Evolutionary conservation across 2,329 filamentous ascomycete genomes (phyloP), one percentile per base, ranked within the genome.

Genomic region (Pseudogymnoascus sp.): DNA sequence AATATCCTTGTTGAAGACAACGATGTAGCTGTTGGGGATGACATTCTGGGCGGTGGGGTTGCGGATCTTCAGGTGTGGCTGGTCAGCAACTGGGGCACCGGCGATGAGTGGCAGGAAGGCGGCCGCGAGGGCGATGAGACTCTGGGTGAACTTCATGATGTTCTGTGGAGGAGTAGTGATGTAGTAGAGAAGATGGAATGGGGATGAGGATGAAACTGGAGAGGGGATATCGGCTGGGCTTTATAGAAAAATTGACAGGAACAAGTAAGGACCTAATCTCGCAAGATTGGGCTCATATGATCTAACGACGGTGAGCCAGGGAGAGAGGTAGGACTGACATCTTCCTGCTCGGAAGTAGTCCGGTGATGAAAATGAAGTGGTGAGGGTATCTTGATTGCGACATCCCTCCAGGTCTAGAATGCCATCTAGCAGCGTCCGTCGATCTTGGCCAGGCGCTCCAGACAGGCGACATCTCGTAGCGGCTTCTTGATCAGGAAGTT

Each of bases 1-100:
- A 66, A 78, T 79, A 62, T 78, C 80, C 65, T 76, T 77, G 71
- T 86, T 83, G 77, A 86, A 87, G 63, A 88, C 83, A 61, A 87
- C 84, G 65, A 88, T 86, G 73, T 85, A 88, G 55, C 78, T 77
- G 75, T 83, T 80, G 31, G 80, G 74, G 41, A 87, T 78, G 63
- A 81, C 72, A 68, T 84, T 75, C 8, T 66, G 66, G 62, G 78
- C 78, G 35, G 78, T 72, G 2, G 77, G 71, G 70, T 86, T 86
- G 68, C 74, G 72, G 68, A 68, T 68, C 60, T 71, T 71, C 36
- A 39, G 36, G 36, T 12, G 36, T 2, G 36, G 36, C 10, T 39
- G 10, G 10, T 39, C 10, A 44, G 36, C n/a, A 27, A 68, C 58
- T 61, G 70, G 70, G 9, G 70, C 69, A 33, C 62, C 68, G 41